Percentiles rank a stretch among this genome's conserved stretches.
Conservation (phyloP, 768 basidiomycete species). For the Coprinopsis marcescibilis region DNA sequence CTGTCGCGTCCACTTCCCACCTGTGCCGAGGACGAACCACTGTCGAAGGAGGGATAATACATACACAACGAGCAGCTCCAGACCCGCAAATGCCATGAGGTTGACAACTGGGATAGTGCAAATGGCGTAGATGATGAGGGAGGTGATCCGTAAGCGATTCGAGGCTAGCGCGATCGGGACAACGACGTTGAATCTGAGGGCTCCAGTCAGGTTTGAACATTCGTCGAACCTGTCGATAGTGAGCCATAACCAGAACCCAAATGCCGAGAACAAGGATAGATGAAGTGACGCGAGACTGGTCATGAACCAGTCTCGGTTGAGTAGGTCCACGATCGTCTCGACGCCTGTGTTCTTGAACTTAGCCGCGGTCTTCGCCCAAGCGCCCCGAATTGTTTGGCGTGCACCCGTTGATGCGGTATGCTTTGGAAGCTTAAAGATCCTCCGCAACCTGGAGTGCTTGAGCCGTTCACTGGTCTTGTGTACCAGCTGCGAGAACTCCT, state of each 20-base stretch:
- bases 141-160: not conserved
- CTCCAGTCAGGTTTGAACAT: not conserved
- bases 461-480: too few species aligned
- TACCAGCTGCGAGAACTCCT: too few species aligned
- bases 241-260: slow-evolving; percentile 13
- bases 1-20: too few species aligned
- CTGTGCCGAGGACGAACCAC: too few species aligned
- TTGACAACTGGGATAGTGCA: slow-evolving; percentile 3
- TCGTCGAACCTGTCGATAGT: slow-evolving; percentile 3
- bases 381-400: too few species aligned
- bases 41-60: not conserved
- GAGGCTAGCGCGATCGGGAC: slow-evolving; percentile 5
- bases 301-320: slow-evolving; percentile 2
- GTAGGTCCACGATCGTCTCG: slow-evolving; percentile 1
- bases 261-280: slow-evolving; percentile 7
- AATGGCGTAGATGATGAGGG: slow-evolving; percentile 1
- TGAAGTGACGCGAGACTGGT: slow-evolving; percentile 2
- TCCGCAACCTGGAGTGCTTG: too few species aligned
- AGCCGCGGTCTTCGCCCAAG: too few species aligned
- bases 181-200: slow-evolving; percentile 1
- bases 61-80: not conserved
- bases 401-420: too few species aligned
- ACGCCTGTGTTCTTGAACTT: too few species aligned
- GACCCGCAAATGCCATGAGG: not conserved
- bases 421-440: too few species aligned